Base-by-base conservation (phyloP, 106 monocot species). In the Gastrodia elata region DNA sequence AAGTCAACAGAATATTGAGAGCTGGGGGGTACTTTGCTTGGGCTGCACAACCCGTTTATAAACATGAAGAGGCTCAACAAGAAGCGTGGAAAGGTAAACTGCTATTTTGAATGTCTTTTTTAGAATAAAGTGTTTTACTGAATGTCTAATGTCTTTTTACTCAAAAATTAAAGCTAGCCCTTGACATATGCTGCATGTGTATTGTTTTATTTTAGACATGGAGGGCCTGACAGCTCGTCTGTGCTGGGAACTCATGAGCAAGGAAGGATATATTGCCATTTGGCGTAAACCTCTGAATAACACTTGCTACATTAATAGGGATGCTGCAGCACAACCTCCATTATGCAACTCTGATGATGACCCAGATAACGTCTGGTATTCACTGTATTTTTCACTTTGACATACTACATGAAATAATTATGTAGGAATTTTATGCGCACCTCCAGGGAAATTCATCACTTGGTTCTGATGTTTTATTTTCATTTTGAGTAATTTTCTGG, bases 31-130 rank as follows among this genome's bases (percentile, higher is more conserved):
- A 89, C 76, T 95, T 95, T 91, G 89, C 75, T 69, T 95, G 94
- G 94, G 94, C 94, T 5, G 94, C 91, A 39, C 94, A 94, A 58
- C 94, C 94, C 73, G 94, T 94, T 74, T 94, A 94, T 82, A 91
- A 95, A 75, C 91, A 95, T 73, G 94, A 95, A 84, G 89, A 91
- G 33, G 38, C 39, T 41, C 94, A 89, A 73, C 87, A 89, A 71
- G 89, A 87, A 76, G 85, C 85, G 72, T 91, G 91, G 91, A 89
- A 83, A 84, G 91, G 94, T 85, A 61, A n/a, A 11, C 30, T 61
- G 0, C 27, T 61, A 24, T 32, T 61, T 28, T 61, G 57, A 61
- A 13, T 11, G 3, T 38, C 37, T 4, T 4, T 65, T 67, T 13
- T 1, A 67, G 37, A 67, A 67, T 37, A 67, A 67, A 36, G 4